These are phyloP conservation scores for Talaromyces islandicus DNA, from an alignment of 2,329 filamentous ascomycete species.

Conservation along the genomic window DNA sequence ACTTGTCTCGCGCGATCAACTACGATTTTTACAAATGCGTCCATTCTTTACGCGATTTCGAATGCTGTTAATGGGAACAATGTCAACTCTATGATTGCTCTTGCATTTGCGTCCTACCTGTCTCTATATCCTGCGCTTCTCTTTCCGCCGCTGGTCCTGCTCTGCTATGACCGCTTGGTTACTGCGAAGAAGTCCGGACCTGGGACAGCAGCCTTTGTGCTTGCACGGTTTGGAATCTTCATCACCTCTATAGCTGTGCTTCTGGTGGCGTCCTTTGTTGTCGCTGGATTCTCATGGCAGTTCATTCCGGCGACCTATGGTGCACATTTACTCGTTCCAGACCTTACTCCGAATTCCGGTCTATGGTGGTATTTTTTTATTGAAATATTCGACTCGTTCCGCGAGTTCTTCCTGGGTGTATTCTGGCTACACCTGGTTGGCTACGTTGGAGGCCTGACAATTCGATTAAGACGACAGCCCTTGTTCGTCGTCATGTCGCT, in stretches of 20 bases:
- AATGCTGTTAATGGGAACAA: slow-evolving; percentile 70
- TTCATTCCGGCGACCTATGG: slow-evolving; percentile 88
- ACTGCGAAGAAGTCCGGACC: slow-evolving; percentile 19
- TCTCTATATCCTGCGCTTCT: slow-evolving; percentile 88
- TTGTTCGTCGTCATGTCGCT: slow-evolving; percentile 80
- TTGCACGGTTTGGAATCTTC: slow-evolving; percentile 50
- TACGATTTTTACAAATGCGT: slow-evolving; percentile 79
- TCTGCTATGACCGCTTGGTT: slow-evolving; percentile 63
- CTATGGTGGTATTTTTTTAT: slow-evolving; percentile 99
- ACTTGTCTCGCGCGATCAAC: slow-evolving; percentile 88
- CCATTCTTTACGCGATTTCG: slow-evolving; percentile 75
- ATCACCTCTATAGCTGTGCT: slow-evolving; percentile 53
- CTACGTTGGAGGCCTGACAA: slow-evolving; percentile 79
- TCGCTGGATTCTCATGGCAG: slow-evolving; percentile 76
- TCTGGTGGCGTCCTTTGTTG: slow-evolving; percentile 63
- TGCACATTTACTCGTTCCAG: slow-evolving; percentile 81
- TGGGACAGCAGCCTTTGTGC: slow-evolving; percentile 44
- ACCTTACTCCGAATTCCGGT: slow-evolving; percentile 90
- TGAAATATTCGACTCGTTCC: slow-evolving; percentile 98
- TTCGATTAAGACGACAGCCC: slow-evolving; percentile 78
- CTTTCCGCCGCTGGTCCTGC: slow-evolving; percentile 71
- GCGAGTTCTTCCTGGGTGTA: slow-evolving; percentile 92
- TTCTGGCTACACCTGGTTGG: slow-evolving; percentile 94
- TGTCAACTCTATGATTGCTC: slow-evolving; percentile 71
- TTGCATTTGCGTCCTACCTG: slow-evolving; percentile 83